Evolutionary conservation across 2,329 filamentous ascomycete genomes (phyloP).

Genomic region (Fonsecaea nubica): DNA sequence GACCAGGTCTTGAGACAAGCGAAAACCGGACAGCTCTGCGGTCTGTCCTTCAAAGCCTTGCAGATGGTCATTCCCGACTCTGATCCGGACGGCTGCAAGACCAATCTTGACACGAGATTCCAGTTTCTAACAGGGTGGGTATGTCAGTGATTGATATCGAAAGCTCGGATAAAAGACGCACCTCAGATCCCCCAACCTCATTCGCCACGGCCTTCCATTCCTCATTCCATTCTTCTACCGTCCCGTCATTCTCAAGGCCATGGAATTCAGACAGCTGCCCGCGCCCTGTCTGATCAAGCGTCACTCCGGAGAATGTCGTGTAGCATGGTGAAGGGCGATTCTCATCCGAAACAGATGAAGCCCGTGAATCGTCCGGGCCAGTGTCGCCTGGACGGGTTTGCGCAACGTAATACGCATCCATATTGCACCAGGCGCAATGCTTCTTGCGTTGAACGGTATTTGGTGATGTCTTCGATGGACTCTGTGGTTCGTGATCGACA

Average conservation of each 20-base stretch:
- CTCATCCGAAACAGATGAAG: neutral
- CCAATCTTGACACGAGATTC: slow-evolving; percentile 11
- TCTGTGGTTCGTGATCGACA: neutral
- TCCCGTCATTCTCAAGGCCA: slow-evolving; percentile 11
- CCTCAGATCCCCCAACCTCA: slow-evolving; percentile 16
- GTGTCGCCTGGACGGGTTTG: neutral
- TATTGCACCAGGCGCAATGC: slow-evolving; percentile 1
- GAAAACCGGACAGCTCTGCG: slow-evolving; percentile 19
- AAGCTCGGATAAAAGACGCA: slow-evolving; percentile 7
- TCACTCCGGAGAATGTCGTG: slow-evolving; percentile 18
- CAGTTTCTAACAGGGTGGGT: slow-evolving; percentile 4
- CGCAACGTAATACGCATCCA: neutral
- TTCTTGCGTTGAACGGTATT: neutral
- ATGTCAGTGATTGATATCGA: slow-evolving; percentile 9
- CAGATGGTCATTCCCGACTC: slow-evolving; percentile 19
- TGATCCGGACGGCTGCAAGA: slow-evolving; percentile 22
- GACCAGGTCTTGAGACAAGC: slow-evolving; percentile 16
- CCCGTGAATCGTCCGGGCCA: neutral
- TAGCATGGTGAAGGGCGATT: slow-evolving; percentile 16
- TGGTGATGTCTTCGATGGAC: neutral
- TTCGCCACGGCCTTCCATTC: slow-evolving; percentile 17
- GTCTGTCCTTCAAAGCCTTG: neutral
- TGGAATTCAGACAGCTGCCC: slow-evolving; percentile 23
- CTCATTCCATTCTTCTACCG: neutral
- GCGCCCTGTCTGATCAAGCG: slow-evolving; percentile 16